A percentile compares a stretch with the other conserved stretches of the same genome.
Evolutionary conservation across 306 rosid genomes (phyloP).

Genomic region (Sindora glabra): DNA sequence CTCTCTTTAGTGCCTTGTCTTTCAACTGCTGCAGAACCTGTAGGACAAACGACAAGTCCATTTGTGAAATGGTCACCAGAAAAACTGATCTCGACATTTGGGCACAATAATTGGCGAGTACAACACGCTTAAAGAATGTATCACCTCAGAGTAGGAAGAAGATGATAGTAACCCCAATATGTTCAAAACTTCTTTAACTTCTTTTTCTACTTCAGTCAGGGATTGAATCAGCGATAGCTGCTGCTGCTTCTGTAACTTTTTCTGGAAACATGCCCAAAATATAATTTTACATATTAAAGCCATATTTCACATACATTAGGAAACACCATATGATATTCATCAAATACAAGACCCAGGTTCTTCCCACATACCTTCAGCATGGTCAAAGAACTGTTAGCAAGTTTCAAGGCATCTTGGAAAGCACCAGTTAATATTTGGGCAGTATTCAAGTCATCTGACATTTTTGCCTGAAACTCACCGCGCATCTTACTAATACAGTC

Average conservation of each 20-base stretch:
- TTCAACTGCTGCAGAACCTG: conserved; percentile 83
- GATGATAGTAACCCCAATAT: conserved; percentile 59
- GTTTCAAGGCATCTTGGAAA: conserved; percentile 78
- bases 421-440: conserved; percentile 74
- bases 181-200: conserved; percentile 40
- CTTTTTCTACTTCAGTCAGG: conserved; percentile 52
- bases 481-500: conserved; percentile 55
- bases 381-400: conserved; percentile 57
- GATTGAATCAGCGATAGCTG: conserved; percentile 51
- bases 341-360: background rate
- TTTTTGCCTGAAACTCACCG: conserved; percentile 64
- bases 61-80: background rate
- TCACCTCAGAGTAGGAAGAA: conserved; percentile 60
- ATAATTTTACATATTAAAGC: background rate
- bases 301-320: background rate
- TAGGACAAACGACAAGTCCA: conserved; percentile 9
- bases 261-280: conserved; percentile 35
- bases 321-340: background rate
- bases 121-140: background rate
- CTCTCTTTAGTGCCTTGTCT: conserved; percentile 69
- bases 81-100: background rate
- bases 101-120: background rate
- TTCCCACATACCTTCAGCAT: conserved; percentile 51
- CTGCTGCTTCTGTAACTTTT: conserved; percentile 54
- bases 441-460: conserved; percentile 95